Percentiles rank a stretch among this genome's conserved stretches.
phyloP scores from a whole-genome alignment of 495 filamentous ascomycete genomes.

The Neurospora sp. region DNA sequence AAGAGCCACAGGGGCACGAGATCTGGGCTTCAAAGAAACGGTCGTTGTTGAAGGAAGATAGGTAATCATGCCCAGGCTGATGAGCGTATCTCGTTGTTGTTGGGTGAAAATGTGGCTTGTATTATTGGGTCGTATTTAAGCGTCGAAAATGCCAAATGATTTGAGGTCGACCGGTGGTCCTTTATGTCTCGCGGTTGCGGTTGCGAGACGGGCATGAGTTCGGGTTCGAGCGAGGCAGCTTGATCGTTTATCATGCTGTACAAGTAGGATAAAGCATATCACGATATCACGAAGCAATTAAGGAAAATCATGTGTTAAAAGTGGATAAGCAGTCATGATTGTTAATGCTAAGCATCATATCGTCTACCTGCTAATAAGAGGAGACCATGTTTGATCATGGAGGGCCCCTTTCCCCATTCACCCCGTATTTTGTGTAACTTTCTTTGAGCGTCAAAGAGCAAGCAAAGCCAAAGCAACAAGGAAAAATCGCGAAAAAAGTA shows the following conservation, averaged over 20 bases:
- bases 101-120: background rate
- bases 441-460: background rate
- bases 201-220: too few relatives aligned
- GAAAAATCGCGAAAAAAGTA: background rate
- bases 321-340: background rate
- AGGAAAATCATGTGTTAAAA: background rate
- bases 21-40: background rate
- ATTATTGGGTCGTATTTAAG: background rate
- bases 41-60: too few relatives aligned
- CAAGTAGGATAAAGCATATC: background rate
- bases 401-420: background rate
- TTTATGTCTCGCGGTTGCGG: background rate
- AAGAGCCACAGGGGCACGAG: background rate
- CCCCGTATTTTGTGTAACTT: background rate
- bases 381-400: background rate
- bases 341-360: background rate
- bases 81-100: background rate
- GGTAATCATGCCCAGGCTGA: background rate
- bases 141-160: background rate
- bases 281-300: background rate
- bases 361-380: background rate
- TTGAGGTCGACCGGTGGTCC: background rate
- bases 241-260: too few relatives aligned
- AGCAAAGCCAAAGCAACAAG: background rate
- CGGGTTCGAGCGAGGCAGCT: background rate